Percentiles rank a stretch among this genome's conserved stretches.
phyloP scores from a whole-genome alignment of 129 eudicot genomes.

The Helichrysum umbraculigerum region DNA sequence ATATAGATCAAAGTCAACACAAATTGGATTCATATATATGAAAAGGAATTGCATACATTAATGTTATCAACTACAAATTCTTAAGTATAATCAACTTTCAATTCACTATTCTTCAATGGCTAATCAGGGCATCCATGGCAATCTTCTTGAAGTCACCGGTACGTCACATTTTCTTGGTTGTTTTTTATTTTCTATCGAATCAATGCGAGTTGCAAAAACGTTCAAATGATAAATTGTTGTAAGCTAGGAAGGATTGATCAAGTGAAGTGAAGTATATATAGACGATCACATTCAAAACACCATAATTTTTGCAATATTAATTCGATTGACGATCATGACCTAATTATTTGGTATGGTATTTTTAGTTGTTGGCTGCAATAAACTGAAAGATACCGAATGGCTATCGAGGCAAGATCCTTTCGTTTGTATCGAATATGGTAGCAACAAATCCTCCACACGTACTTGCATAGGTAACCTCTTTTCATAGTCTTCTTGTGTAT shows the following conservation, averaged over 20 bases:
- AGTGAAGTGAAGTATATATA: not conserved
- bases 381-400: constrained; percentile 92
- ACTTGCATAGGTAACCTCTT: constrained; percentile 67
- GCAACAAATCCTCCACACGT: constrained; percentile 60
- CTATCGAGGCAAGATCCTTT: constrained; percentile 94
- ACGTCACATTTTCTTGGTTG: constrained; percentile 8
- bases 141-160: constrained; percentile 92
- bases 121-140: constrained; percentile 67
- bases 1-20: constrained; percentile 25
- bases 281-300: too few relatives aligned
- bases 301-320: too few relatives aligned
- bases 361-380: constrained; percentile 67
- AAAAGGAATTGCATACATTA: constrained; percentile 16
- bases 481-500: not conserved
- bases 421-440: constrained; percentile 72
- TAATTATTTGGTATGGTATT: constrained; percentile 5
- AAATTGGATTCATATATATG: constrained; percentile 9
- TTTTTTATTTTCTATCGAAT: not conserved
- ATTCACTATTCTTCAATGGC: constrained; percentile 43
- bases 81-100: not conserved
- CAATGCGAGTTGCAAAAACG: not conserved
- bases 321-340: not conserved
- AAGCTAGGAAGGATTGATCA: not conserved
- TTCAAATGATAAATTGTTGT: not conserved
- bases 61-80: constrained; percentile 7